Evolutionary conservation across 257 asterid species (phyloP).

Genomic region (Craterostigma plantagineum): DNA sequence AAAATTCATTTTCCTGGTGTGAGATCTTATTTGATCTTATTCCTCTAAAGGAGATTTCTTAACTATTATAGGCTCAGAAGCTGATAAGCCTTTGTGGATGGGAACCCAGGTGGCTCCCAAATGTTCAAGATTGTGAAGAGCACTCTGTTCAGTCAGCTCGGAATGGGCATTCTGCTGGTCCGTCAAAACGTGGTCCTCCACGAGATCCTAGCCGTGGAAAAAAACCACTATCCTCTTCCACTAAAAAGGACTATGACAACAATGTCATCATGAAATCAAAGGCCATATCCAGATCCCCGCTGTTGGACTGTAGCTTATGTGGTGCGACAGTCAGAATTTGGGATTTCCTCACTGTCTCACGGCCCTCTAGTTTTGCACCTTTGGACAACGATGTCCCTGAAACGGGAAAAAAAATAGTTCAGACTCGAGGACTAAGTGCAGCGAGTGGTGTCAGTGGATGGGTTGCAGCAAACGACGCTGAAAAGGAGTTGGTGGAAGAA

Average conservation of each 20-base stretch:
- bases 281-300: slow-evolving; percentile 64
- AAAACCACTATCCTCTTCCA: slow-evolving; percentile 57
- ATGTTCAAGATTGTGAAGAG: slow-evolving; percentile 96
- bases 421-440: slow-evolving; percentile 94
- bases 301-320: slow-evolving; percentile 94
- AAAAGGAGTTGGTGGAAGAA: slow-evolving; percentile 66
- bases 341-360: slow-evolving; percentile 74
- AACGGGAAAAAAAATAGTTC: slow-evolving; percentile 77
- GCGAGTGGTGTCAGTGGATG: slow-evolving; percentile 96
- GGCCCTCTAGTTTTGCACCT: slow-evolving; percentile 68
- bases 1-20: slow-evolving; percentile 4
- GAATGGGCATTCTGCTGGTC: slow-evolving; percentile 75
- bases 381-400: slow-evolving; percentile 49
- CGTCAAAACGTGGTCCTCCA: slow-evolving; percentile 48
- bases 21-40: slow-evolving; percentile 7
- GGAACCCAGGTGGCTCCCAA: slow-evolving; percentile 99
- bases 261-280: slow-evolving; percentile 40
- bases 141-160: slow-evolving; percentile 96
- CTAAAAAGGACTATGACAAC: slow-evolving; percentile 25
- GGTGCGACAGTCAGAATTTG: slow-evolving; percentile 91
- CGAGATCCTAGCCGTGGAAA: slow-evolving; percentile 68
- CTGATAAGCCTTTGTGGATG: slow-evolving; percentile 96
- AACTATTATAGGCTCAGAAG: slow-evolving; percentile 65
- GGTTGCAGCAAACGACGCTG: slow-evolving; percentile 65
- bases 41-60: slow-evolving; percentile 6